Evolutionary conservation across 768 basidiomycete genomes (phyloP), one percentile per base, ranked within the genome.

Genomic region (Pilatotrama ljubarskyi): DNA sequence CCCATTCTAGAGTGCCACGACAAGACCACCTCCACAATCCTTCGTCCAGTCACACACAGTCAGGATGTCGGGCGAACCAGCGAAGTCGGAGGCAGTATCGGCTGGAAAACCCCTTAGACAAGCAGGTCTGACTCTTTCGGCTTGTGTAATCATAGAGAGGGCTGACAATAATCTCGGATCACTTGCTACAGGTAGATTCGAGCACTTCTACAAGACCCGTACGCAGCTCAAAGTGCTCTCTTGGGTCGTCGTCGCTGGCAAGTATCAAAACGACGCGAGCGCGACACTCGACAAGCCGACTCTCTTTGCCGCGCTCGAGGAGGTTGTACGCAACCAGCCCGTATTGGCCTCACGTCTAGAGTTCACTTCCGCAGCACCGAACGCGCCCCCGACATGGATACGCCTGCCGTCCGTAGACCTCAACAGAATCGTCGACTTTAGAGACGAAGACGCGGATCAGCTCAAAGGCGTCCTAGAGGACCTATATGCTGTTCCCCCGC

Each of bases 381-480:
- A 24, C 10, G n/a, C 11, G 10, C 54, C 55, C 2, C 64, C 72
- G 5, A 47, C 51, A 5, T 77, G 72, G 53, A 66, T 66, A 18
- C 74, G 70, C 14, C 68, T 78, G 13, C 29, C 65, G 0, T 54
- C 46, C 2, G 65, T 78, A 24, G 67, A 77, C 59, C 62, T 78
- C 18, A 56, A 64, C 15, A 42, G 63, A 14, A 59, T 75, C 38
- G 73, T 78, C 24, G 63, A 70, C n/a, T 75, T 74, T 42, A 53
- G 60, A 9, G 66, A 72, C 8, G 63, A 44, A 5, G 51, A 64
- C 13, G 15, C 35, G 51, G 24, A 7, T 0, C 37, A 62, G 32
- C 62, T 77, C 11, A 49, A 67, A 32, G 32, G 42, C 9, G 55
- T 68, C 17, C 52, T 76, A 17, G 66, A 74, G 50, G 53, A 52